These are phyloP conservation scores for Xylaria sp. DNA, from an alignment of 2,329 filamentous ascomycete genomes.

Conservation along the genomic window DNA sequence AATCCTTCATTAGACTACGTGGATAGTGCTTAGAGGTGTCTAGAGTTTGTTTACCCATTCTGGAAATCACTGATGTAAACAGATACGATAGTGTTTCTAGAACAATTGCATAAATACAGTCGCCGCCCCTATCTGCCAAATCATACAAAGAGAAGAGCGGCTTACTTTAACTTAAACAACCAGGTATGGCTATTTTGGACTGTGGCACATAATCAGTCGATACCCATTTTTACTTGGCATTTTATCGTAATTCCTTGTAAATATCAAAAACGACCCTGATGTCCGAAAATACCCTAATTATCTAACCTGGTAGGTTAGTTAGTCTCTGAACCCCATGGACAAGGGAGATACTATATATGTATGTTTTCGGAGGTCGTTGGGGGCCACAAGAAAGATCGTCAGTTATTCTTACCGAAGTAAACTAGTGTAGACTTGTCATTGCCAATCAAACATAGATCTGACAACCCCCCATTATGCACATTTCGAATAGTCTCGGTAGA, in stretches of 20 bases:
- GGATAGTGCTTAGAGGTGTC: neutral
- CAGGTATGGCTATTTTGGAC: neutral
- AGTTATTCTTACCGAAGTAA: neutral
- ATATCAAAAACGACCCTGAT: too few species aligned
- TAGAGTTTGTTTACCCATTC: neutral
- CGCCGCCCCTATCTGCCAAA: neutral
- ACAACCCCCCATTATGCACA: neutral
- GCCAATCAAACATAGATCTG: constrained; percentile 1
- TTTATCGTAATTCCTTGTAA: neutral
- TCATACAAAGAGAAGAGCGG: neutral
- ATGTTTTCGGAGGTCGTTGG: neutral
- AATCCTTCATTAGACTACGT: neutral
- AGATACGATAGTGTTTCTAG: neutral
- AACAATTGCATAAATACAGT: neutral
- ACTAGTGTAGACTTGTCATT: neutral
- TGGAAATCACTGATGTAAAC: neutral
- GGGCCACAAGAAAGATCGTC: neutral
- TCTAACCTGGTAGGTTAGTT: neutral
- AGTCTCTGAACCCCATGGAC: neutral
- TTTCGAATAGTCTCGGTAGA: neutral
- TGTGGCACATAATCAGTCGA: neutral
- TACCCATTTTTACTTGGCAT: neutral
- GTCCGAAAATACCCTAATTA: too few species aligned
- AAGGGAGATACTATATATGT: neutral
- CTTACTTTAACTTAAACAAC: neutral